Base-by-base conservation (phyloP, 2,329 filamentous ascomycete species). In the Lasiodiplodia sp. region DNA sequence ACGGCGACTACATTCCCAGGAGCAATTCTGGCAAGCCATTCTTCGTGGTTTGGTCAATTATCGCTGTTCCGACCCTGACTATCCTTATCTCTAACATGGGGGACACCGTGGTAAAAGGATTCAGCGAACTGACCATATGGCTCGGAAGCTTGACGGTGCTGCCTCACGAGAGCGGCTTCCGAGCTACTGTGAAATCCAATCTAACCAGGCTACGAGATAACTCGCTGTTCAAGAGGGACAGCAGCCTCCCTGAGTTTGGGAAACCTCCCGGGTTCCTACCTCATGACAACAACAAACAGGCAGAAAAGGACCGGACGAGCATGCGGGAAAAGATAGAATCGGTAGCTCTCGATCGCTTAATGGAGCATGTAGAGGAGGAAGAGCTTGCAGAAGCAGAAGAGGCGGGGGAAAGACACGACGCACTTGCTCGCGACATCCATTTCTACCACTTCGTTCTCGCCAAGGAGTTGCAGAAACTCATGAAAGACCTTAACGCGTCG, bases 51-150 rank as follows among this genome's bases (percentile, higher is more conserved):
- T 88, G 86, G 86, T 84, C 83, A 16, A 74, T 87, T 5, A 76
- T 87, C 10, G 86, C 86, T 0, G 81, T 87, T 0, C 86, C 86
- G 0, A 84, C 84, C 0, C 78, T 88, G 56, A 87, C 86, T 0
- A 85, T 86, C 28, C 78, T 86, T 40, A 87, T 86, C 71, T 83
- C 79, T 67, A 83, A 86, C 69, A 85, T 87, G 84, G 83, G 84
- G 16, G 84, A 85, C 69, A 87, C 85, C 0, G 82, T 87, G 11
- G 84, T 88, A 69, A 85, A 85, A 69, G 78, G 79, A 10, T 83
- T 88, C 75, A 83, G 83, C 25, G 85, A 88, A 58, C 68, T 84
- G n/a, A 87, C 85, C 0, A 83, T 86, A n/a, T 87, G 83, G 80
- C 70, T 87, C 4, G 87, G 85, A 14, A 83, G 85, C 37, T 71